phyloP scores from a whole-genome alignment of 129 eudicot species.

The Chrysanthemum seticuspe region DNA sequence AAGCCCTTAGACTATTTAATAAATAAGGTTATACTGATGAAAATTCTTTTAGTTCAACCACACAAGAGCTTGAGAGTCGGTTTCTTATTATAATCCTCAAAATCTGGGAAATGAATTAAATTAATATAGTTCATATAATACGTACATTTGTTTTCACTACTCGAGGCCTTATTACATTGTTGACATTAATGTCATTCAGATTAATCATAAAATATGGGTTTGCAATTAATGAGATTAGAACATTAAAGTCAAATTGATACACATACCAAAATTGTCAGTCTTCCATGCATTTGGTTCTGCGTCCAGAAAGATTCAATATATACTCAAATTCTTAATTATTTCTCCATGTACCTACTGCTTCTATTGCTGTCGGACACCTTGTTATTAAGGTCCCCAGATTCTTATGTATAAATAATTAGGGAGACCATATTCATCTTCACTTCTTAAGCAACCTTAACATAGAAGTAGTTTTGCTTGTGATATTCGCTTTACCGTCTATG shows the following conservation, averaged over 20 bases:
- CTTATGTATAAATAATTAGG: constrained; percentile 4
- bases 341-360: constrained; percentile 38
- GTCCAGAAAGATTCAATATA: constrained; percentile 26
- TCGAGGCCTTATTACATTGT: constrained; percentile 31
- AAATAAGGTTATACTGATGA: neutral
- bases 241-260: constrained; percentile 42
- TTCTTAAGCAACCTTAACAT: too few relatives aligned
- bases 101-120: constrained; percentile 19
- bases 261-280: constrained; percentile 44
- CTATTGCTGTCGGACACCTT: constrained; percentile 36
- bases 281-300: constrained; percentile 37
- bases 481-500: too few relatives aligned
- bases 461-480: too few relatives aligned
- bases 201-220: constrained; percentile 13
- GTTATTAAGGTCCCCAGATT: constrained; percentile 2
- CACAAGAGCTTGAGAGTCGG: constrained; percentile 20
- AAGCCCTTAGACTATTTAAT: too few relatives aligned
- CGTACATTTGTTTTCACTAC: constrained; percentile 2
- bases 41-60: constrained; percentile 13
- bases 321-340: constrained; percentile 36
- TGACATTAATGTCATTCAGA: constrained; percentile 35
- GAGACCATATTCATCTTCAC: neutral
- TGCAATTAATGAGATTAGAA: constrained; percentile 39
- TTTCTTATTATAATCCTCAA: constrained; percentile 25
- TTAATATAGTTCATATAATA: neutral